phyloP scores from a whole-genome alignment of 1,284 basidiomycete species.

The Agroathelia rolfsii region DNA sequence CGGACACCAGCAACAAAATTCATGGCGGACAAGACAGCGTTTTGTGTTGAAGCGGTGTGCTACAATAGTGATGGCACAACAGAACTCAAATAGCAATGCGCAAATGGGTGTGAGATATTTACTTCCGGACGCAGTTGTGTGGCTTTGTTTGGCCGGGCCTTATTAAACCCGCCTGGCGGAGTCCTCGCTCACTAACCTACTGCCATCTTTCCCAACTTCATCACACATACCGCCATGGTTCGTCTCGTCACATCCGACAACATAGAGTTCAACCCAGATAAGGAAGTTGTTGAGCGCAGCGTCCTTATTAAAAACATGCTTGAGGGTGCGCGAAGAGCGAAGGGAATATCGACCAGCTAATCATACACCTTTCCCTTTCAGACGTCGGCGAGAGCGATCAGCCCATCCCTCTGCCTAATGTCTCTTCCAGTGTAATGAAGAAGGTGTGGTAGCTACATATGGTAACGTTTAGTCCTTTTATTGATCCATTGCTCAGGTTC shows the following conservation, averaged over 20 bases:
- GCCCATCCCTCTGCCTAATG: slow-evolving; percentile 94
- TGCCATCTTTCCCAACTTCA: slow-evolving; percentile 10
- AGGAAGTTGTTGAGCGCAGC: slow-evolving; percentile 90
- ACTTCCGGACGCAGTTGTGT: too few species aligned
- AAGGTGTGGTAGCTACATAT: slow-evolving; percentile 49
- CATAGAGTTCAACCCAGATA: slow-evolving; percentile 90
- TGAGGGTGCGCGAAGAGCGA: slow-evolving; percentile 86
- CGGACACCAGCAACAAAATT: too few species aligned
- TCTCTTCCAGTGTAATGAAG: slow-evolving; percentile 91
- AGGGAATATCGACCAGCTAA: too few species aligned
- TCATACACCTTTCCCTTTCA: slow-evolving; percentile 23
- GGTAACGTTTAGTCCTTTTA: slow-evolving; percentile 3
- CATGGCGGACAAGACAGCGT: too few species aligned
- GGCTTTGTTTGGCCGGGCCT: too few species aligned
- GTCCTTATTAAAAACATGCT: slow-evolving; percentile 99
- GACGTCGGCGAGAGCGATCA: slow-evolving; percentile 90
- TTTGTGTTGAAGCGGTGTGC: too few species aligned
- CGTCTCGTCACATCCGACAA: slow-evolving; percentile 89
- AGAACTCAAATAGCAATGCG: too few species aligned
- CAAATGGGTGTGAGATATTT: too few species aligned
- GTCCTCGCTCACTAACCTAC: slow-evolving; percentile 7
- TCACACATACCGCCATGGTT: slow-evolving; percentile 44
- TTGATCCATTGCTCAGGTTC: slow-evolving; percentile 48
- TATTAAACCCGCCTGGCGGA: too few species aligned
- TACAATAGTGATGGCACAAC: too few species aligned